phyloP scores from a whole-genome alignment of 139 green algal species.

The Chlamydomonas incerta region DNA sequence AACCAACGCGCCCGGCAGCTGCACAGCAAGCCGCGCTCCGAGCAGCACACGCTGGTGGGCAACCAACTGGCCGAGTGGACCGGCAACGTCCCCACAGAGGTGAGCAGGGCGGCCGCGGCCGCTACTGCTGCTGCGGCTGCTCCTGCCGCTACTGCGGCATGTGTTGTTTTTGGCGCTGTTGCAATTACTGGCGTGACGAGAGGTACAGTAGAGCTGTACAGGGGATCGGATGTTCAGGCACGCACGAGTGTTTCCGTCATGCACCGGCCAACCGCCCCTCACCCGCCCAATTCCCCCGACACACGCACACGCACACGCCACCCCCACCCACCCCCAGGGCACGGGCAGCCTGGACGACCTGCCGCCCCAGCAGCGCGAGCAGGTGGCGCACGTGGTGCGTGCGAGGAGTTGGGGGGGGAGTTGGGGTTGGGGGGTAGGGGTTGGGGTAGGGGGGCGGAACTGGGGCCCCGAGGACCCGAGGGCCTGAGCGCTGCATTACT shows the following conservation, averaged over 20 bases:
- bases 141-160: too few species aligned
- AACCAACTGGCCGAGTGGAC: conserved; percentile 2
- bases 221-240: background rate
- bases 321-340: background rate
- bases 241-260: too few species aligned
- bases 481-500: too few species aligned
- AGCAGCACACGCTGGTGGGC: conserved; percentile 17
- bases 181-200: too few species aligned
- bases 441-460: too few species aligned
- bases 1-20: background rate
- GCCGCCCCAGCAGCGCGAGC: background rate
- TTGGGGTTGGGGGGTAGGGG: background rate
- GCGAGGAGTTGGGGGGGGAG: conserved; percentile 2
- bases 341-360: conserved; percentile 14
- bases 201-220: background rate
- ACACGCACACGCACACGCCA: too few species aligned
- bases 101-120: too few species aligned
- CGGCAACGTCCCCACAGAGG: background rate
- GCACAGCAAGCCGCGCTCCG: background rate
- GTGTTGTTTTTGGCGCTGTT: too few species aligned
- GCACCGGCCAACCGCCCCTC: too few species aligned
- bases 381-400: background rate
- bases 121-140: too few species aligned
- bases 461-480: too few species aligned
- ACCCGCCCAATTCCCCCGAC: too few species aligned